Evolutionary conservation across 1,284 basidiomycete species (phyloP).

Genomic region (Vanrija sp.): DNA sequence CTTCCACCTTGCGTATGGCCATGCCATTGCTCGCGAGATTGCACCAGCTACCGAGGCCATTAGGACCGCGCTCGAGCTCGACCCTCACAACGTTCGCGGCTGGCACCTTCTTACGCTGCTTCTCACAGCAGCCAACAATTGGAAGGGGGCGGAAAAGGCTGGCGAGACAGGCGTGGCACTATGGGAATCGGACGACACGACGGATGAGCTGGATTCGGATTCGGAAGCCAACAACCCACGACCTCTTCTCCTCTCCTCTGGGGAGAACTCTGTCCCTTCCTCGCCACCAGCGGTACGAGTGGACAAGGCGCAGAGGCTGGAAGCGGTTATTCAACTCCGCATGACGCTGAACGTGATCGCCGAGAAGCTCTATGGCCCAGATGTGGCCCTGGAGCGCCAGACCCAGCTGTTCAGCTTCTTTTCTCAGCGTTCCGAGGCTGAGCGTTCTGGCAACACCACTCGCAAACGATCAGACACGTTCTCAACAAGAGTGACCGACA

Average conservation of each 20-base stretch:
- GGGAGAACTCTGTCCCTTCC: slow-evolving; percentile 2
- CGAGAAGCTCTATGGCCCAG: slow-evolving; percentile 81
- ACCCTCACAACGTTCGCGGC: slow-evolving; percentile 66
- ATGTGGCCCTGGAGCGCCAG: slow-evolving; percentile 76
- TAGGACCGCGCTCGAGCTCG: slow-evolving; percentile 69
- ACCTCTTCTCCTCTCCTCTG: slow-evolving; percentile 18
- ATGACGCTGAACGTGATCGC: slow-evolving; percentile 80
- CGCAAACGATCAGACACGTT: slow-evolving; percentile 21
- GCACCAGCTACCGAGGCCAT: slow-evolving; percentile 65
- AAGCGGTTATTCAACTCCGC: slow-evolving; percentile 75
- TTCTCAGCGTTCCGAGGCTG: slow-evolving; percentile 24
- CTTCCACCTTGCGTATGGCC: slow-evolving; percentile 75
- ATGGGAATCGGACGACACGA: slow-evolving; percentile 50
- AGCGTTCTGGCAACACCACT: slow-evolving; percentile 7
- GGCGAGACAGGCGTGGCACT: slow-evolving; percentile 65
- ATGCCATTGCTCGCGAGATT: slow-evolving; percentile 68
- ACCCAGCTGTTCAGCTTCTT: slow-evolving; percentile 83
- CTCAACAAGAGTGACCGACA: slow-evolving; percentile 1
- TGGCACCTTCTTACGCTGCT: slow-evolving; percentile 91
- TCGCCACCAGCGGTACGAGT: slow-evolving; percentile 49
- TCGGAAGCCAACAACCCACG: not conserved
- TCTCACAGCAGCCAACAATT: slow-evolving; percentile 73
- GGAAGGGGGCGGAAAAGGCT: slow-evolving; percentile 71
- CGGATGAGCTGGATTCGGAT: not conserved
- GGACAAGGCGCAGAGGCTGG: slow-evolving; percentile 57